Conservation (phyloP, 306 rosid genomes). For the Castanopsis chinensis region DNA sequence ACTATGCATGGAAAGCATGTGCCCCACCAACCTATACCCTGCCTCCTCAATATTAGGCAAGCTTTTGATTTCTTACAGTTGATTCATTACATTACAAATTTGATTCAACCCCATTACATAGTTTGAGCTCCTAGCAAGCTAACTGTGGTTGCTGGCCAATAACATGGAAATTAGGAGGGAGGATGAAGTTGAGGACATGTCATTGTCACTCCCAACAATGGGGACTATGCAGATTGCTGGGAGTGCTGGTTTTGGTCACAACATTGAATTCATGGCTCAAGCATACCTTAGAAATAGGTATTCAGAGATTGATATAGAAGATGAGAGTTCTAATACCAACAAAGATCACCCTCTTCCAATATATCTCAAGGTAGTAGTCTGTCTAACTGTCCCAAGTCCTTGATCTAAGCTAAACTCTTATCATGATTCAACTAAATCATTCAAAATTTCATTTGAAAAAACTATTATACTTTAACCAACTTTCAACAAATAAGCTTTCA, state of each 20-base stretch:
- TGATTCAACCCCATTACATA: conserved; percentile 28
- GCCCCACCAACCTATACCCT: conserved; percentile 55
- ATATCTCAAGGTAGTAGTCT: conserved; percentile 63
- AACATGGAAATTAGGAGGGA: conserved; percentile 68
- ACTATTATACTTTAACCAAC: too few relatives aligned
- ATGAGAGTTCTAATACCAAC: conserved; percentile 33
- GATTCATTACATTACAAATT: conserved; percentile 15
- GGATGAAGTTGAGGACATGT: conserved; percentile 59
- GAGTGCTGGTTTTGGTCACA: conserved; percentile 57
- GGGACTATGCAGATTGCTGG: conserved; percentile 60
- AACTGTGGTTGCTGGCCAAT: neutral
- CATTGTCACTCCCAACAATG: conserved; percentile 50
- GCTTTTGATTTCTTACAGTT: conserved; percentile 45
- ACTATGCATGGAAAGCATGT: conserved; percentile 66
- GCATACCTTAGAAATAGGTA: conserved; percentile 48
- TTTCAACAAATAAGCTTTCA: too few relatives aligned
- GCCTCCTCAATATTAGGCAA: conserved; percentile 36
- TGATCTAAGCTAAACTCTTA: neutral
- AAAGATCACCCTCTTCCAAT: conserved; percentile 74
- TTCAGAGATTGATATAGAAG: conserved; percentile 65
- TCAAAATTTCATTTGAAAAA: neutral
- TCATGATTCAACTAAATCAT: too few relatives aligned
- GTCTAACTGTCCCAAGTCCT: neutral
- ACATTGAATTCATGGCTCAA: conserved; percentile 62
- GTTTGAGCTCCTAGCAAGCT: conserved; percentile 17